phyloP scores from a whole-genome alignment of 331 rosid genomes.

The Cydonia oblonga region DNA sequence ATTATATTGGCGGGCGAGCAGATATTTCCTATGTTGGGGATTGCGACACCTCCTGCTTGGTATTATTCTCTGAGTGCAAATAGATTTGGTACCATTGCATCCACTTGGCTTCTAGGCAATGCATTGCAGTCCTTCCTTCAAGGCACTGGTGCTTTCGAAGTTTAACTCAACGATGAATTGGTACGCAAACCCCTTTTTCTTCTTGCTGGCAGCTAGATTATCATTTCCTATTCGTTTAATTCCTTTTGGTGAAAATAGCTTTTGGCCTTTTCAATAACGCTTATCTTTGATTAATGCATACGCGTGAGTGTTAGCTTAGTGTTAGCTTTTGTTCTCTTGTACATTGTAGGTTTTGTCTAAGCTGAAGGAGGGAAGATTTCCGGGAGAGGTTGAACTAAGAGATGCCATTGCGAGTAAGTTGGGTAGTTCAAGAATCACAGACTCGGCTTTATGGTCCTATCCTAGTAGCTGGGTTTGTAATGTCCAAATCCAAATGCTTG shows the following conservation, averaged over 20 bases:
- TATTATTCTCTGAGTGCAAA: conserved; percentile 53
- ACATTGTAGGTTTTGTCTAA: conserved; percentile 71
- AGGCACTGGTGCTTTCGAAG: conserved; percentile 78
- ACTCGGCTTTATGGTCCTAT: conserved; percentile 22
- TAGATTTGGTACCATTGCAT: conserved; percentile 58
- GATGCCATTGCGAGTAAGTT: conserved; percentile 34
- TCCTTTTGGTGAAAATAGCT: background rate
- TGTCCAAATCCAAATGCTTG: background rate
- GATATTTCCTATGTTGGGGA: conserved; percentile 57
- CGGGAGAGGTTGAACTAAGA: conserved; percentile 71
- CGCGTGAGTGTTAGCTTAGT: background rate
- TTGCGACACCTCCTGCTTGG: conserved; percentile 65
- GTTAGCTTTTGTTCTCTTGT: background rate
- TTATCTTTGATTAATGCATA: background rate
- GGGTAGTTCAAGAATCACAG: conserved; percentile 25
- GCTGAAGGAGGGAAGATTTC: conserved; percentile 66
- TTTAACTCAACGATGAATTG: conserved; percentile 62
- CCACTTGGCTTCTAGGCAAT: conserved; percentile 82
- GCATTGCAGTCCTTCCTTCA: conserved; percentile 65
- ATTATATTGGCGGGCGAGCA: conserved; percentile 62
- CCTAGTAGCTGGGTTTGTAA: background rate
- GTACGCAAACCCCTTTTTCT: conserved; percentile 34
- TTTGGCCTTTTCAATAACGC: background rate
- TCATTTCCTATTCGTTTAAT: background rate
- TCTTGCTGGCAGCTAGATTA: background rate